Evolutionary conservation across 495 filamentous ascomycete genomes (phyloP).

Genomic region (Talaromyces borbonicus): DNA sequence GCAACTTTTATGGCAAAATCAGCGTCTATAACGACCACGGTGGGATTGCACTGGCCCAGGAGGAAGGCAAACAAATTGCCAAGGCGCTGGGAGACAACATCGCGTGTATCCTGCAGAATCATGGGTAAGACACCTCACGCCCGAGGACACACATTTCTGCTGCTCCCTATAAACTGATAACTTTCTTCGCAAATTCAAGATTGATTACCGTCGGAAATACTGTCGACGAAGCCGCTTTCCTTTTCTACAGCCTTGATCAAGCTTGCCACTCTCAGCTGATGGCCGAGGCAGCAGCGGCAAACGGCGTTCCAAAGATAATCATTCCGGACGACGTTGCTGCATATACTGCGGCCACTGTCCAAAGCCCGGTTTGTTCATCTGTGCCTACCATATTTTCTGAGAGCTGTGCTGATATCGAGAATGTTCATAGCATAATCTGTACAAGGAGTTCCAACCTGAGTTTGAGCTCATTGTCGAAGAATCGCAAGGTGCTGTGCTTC

Average conservation of each 20-base stretch:
- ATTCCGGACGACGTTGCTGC: conserved; percentile 28
- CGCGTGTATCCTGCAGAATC: conserved; percentile 56
- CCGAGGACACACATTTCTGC: background rate
- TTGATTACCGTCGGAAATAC: conserved; percentile 53
- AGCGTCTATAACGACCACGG: conserved; percentile 44
- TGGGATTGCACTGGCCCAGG: conserved; percentile 48
- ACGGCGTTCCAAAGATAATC: conserved; percentile 47
- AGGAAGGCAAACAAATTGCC: conserved; percentile 52
- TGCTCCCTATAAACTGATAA: background rate
- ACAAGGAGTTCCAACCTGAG: conserved; percentile 37
- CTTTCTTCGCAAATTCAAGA: conserved; percentile 10
- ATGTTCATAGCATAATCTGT: conserved; percentile 30
- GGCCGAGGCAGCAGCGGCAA: conserved; percentile 51
- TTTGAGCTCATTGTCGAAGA: conserved; percentile 37
- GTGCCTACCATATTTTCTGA: too few relatives aligned
- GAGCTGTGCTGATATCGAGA: background rate
- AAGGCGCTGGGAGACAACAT: conserved; percentile 53
- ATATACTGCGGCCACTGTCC: conserved; percentile 30
- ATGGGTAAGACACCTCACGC: conserved; percentile 26
- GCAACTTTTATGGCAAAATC: conserved; percentile 45
- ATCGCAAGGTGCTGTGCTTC: conserved; percentile 30
- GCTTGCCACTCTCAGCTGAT: conserved; percentile 58
- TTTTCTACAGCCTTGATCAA: conserved; percentile 56
- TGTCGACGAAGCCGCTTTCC: conserved; percentile 59
- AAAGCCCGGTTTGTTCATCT: conserved; percentile 32